A percentile compares a stretch with the other conserved stretches of the same genome.
Conservation (phyloP, 768 basidiomycete species). For the Austroboletus eburneus region DNA sequence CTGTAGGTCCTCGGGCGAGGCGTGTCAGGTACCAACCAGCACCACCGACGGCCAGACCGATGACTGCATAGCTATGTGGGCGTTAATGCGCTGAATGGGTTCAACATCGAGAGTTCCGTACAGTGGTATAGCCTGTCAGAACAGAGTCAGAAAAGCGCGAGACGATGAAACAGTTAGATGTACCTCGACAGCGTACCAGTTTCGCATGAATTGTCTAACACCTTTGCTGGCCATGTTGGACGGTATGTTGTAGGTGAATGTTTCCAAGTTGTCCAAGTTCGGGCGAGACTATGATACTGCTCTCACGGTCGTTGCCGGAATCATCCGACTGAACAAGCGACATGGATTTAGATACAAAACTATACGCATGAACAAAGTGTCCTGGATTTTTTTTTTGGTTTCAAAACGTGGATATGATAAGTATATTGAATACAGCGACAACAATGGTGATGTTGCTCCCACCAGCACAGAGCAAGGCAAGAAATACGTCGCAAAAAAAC, state of each 20-base stretch:
- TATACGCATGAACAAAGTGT: conserved; percentile 28
- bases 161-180: neutral
- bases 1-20: conserved; percentile 52
- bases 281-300: no score
- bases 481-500: conserved; percentile 20
- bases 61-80: conserved; percentile 41
- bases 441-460: conserved; percentile 15
- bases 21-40: conserved; percentile 66
- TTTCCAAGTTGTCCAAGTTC: neutral
- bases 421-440: conserved; percentile 30
- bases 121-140: conserved; percentile 47
- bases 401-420: conserved; percentile 9
- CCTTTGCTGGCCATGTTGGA: conserved; percentile 24
- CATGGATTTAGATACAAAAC: conserved; percentile 15
- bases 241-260: conserved; percentile 1
- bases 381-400: conserved; percentile 11
- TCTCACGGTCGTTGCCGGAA: conserved; percentile 20
- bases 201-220: conserved; percentile 30
- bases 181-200: conserved; percentile 48
- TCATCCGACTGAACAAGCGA: conserved; percentile 20
- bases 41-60: conserved; percentile 49
- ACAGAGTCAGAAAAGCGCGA: neutral
- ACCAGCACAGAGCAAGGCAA: conserved; percentile 8
- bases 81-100: conserved; percentile 10
- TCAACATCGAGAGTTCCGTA: conserved; percentile 24